Evolutionary conservation across 257 asterid genomes (phyloP).

Genomic region (Primulina eburnea): DNA sequence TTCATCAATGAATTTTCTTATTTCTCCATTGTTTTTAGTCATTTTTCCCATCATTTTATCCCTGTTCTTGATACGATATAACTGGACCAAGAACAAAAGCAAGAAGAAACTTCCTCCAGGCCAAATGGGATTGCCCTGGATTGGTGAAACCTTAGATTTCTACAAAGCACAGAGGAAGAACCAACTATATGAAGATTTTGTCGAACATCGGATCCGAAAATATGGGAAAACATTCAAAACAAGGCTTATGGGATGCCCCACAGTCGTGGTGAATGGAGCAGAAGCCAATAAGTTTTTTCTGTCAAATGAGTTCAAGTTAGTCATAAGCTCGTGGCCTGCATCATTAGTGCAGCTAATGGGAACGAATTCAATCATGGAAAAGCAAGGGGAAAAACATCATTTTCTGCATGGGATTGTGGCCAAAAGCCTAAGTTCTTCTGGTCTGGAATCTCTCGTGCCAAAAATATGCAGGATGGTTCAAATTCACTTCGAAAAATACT

Average conservation of each 20-base stretch:
- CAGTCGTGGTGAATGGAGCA: constrained; percentile 77
- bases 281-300: constrained; percentile 80
- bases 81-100: constrained; percentile 18
- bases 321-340: constrained; percentile 90
- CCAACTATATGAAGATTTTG: constrained; percentile 63
- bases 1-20: constrained; percentile 25
- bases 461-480: constrained; percentile 49
- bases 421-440: constrained; percentile 45
- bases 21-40: constrained; percentile 24
- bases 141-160: constrained; percentile 79
- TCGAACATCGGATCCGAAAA: constrained; percentile 50
- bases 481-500: constrained; percentile 41
- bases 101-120: constrained; percentile 70
- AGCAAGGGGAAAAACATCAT: constrained; percentile 69
- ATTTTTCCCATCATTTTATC: constrained; percentile 26
- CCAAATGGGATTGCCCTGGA: constrained; percentile 70
- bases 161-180: constrained; percentile 67
- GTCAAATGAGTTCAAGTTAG: constrained; percentile 79
- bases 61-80: constrained; percentile 26
- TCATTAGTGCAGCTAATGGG: constrained; percentile 89
- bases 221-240: constrained; percentile 75
- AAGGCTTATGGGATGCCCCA: constrained; percentile 68
- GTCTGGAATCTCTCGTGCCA: constrained; percentile 58
- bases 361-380: constrained; percentile 74
- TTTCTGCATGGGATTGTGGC: constrained; percentile 69